These are phyloP conservation scores for Candida sojae DNA, from an alignment of 1,139 yeast species.

Conservation along the genomic window DNA sequence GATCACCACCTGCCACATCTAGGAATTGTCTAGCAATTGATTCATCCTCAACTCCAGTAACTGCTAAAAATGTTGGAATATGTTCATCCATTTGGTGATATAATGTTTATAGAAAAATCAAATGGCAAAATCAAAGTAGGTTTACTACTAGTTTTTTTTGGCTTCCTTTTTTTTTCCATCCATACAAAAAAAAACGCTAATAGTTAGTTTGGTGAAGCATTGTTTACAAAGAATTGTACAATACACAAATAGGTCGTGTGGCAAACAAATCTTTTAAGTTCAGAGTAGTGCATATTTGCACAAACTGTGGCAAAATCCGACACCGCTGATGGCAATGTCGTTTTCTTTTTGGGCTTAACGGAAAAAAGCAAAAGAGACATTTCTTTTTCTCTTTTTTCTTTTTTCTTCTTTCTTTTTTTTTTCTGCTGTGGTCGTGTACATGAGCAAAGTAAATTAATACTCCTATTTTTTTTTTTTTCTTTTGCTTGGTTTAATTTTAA, in stretches of 20 bases:
- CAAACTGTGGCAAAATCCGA: not conserved
- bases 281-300: not conserved
- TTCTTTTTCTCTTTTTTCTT: too few relatives aligned
- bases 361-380: not conserved
- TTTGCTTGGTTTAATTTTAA: not conserved
- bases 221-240: too few relatives aligned
- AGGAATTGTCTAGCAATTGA: slow-evolving; percentile 75
- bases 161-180: too few relatives aligned
- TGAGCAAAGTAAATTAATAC: not conserved
- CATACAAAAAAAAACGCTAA: too few relatives aligned
- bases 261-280: not conserved
- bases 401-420: not conserved
- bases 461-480: not conserved
- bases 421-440: not conserved
- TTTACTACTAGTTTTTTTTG: too few relatives aligned
- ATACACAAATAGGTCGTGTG: not conserved
- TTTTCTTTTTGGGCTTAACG: too few relatives aligned
- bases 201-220: too few relatives aligned
- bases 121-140: too few relatives aligned
- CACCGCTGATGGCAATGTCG: not conserved
- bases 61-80: slow-evolving; percentile 76
- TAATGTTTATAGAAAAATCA: not conserved
- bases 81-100: slow-evolving; percentile 16
- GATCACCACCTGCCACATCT: slow-evolving; percentile 74
- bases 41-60: slow-evolving; percentile 75